phyloP scores from a whole-genome alignment of 345 rosid genomes.

The Camelina hispida region DNA sequence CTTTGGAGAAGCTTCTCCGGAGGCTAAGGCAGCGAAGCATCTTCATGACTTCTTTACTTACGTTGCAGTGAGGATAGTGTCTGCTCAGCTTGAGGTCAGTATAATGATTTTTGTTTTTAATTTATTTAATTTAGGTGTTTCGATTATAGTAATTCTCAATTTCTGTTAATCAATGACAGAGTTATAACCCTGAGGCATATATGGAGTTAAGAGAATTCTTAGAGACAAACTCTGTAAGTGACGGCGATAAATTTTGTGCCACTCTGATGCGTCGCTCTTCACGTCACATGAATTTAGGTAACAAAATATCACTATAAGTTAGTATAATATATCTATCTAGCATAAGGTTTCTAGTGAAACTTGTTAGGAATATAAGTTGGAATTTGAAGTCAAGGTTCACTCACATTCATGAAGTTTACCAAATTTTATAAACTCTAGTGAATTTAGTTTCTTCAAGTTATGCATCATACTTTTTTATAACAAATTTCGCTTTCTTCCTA shows the following conservation, averaged over 20 bases:
- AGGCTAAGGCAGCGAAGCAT: slow-evolving; percentile 72
- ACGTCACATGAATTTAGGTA: slow-evolving; percentile 73
- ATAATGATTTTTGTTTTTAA: neutral
- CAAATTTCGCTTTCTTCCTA: neutral
- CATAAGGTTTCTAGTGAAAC: too few species aligned
- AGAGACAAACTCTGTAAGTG: slow-evolving; percentile 61
- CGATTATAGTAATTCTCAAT: neutral
- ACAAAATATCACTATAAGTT: neutral
- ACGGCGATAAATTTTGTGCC: slow-evolving; percentile 82
- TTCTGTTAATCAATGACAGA: slow-evolving; percentile 47
- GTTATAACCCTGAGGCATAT: slow-evolving; percentile 83
- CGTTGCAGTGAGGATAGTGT: slow-evolving; percentile 74
- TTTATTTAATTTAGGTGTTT: slow-evolving; percentile 7
- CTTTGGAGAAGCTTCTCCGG: slow-evolving; percentile 93
- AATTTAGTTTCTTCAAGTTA: neutral
- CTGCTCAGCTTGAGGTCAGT: slow-evolving; percentile 80
- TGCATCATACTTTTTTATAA: neutral
- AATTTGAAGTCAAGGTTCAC: neutral
- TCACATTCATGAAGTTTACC: neutral
- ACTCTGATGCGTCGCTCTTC: slow-evolving; percentile 80
- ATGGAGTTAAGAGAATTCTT: slow-evolving; percentile 67
- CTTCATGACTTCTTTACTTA: slow-evolving; percentile 80
- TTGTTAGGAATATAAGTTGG: too few species aligned
- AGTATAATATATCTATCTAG: too few species aligned
- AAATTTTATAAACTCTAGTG: neutral